Evolutionary conservation across 2,329 filamentous ascomycete genomes (phyloP).

Genomic region (Fusarium sp.): DNA sequence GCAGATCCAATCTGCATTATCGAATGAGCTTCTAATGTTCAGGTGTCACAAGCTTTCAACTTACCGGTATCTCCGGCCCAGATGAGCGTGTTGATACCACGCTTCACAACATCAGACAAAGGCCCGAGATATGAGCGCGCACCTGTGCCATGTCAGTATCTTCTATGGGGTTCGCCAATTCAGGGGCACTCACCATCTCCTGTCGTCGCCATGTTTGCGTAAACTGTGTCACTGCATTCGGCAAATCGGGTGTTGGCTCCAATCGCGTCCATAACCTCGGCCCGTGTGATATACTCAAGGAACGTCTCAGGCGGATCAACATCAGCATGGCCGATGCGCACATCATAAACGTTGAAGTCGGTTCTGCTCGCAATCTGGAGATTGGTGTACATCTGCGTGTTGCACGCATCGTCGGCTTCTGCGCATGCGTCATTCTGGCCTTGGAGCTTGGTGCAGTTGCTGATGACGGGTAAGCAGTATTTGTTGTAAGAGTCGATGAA

Average conservation of each 20-base stretch:
- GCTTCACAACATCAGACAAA: conserved; percentile 61
- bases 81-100: conserved; percentile 63
- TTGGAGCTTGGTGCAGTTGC: conserved; percentile 42
- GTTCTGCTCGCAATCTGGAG: conserved; percentile 42
- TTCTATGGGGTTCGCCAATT: too few species aligned
- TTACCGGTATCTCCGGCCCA: conserved; percentile 67
- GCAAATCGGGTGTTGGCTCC: conserved; percentile 45
- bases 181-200: conserved; percentile 40
- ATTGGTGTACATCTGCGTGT: conserved; percentile 46
- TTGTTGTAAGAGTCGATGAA: conserved; percentile 51
- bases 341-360: conserved; percentile 63
- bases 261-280: conserved; percentile 45
- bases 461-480: conserved; percentile 42
- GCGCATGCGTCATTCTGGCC: conserved; percentile 49
- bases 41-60: conserved; percentile 6
- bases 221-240: conserved; percentile 45
- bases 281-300: conserved; percentile 42
- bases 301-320: conserved; percentile 45
- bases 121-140: conserved; percentile 60
- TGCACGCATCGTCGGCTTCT: conserved; percentile 47
- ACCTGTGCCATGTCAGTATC: conserved; percentile 45
- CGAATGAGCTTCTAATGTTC: conserved; percentile 4
- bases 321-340: conserved; percentile 52
- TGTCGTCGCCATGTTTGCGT: conserved; percentile 41
- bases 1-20: conserved; percentile 65